Evolutionary conservation across 495 filamentous ascomycete species (phyloP), one percentile per base, ranked within the genome.

Genomic region (Xylaria venustula): DNA sequence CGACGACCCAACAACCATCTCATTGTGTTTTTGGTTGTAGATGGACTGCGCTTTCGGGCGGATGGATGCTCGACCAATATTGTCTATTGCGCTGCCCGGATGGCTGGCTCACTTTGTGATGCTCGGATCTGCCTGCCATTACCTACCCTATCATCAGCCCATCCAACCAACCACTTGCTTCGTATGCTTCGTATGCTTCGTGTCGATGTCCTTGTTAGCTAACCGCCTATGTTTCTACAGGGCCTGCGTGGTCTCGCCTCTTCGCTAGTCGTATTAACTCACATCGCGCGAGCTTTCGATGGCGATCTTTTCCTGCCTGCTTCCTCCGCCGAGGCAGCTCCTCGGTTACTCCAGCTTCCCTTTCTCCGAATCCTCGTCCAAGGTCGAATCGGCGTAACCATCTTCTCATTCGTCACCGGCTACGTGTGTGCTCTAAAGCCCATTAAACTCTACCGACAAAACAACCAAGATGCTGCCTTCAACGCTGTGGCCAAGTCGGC

Each of bases 371-470:
- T 88, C 46, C 78, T 85, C 44, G 80, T 82, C 70, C 86, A 88
- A 69, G 87, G 85, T 45, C 81, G 83, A 53, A 77, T 87, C 28
- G 85, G 87, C 50, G 85, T 89, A 19, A 81, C 85, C 30, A 84
- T 87, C 54, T 89, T 89, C 75, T 78, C 82, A 50, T 81, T 89
- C 60, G 77, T 89, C 41, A 87, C 87, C 17, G 87, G 86, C 50
- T 89, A 87, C 63, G 86, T 89, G 23, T 87, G 85, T 67, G 84
- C 86, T 7, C 69, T 89, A 41, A 88, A 88, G 68, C 85, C 87
- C 1, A 70, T 89, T 41, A 85, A 86, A 50, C 79, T 84, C 51
- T 75, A 76, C 34, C 82, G 82, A 14, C 77, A 80, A 25, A 85
- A 86, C 32, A 78, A 85, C 51, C 70, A 70, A 28, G 72, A 83